Base-by-base conservation (phyloP, 352 stramenopile species). In the Plasmopara halstedii region DNA sequence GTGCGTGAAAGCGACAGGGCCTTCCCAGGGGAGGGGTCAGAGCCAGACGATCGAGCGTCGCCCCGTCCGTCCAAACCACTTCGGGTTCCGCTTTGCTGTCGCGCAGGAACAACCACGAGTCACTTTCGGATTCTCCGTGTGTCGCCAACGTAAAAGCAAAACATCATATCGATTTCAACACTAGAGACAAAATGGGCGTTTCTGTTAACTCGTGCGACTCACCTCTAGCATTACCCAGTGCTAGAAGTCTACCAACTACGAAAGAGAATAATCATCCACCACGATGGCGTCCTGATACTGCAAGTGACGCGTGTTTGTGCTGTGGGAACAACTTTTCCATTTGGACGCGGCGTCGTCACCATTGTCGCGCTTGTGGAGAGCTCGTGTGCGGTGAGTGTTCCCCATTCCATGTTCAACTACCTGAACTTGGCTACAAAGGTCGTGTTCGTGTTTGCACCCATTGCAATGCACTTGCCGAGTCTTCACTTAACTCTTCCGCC, bases 311-410 rank as follows among this genome's bases (percentile, higher is more conserved):
- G 46, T 90, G 79, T 39, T 58, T 82, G 17, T 79, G 72, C 60
- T 90, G 79, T 54, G 59, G 70, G 34, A 58, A 71, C 42, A 48
- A 69, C 40, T 90, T 90, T 66, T 85, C 75, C 43, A 71, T 86
- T 42, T 87, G 73, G 67, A 69, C 54, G 27, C 69, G 72, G 8
- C 77, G 77, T 29, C 79, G 77, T 46, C 79, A 91, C 64, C 78
- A 87, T 62, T 91, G 80, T 63, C 73, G 77, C 41, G 76, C 77
- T 0, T 91, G 80, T 42, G 77, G 77, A 5, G 71, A 87, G 47
- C 70, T 91, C 11, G 80, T 91, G 10, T 91, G 80, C 48, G 70
- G 49, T 26, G 67, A 81, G 17, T 91, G 80, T 65, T 83, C 65
- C 19, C 80, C 77, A 10, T 83, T 72, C 56, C 73, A 50, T 21